Evolutionary conservation across 208 protist genomes (phyloP), one percentile per base, ranked within the genome.

Genomic region (Ichthyophonus hoferi): DNA sequence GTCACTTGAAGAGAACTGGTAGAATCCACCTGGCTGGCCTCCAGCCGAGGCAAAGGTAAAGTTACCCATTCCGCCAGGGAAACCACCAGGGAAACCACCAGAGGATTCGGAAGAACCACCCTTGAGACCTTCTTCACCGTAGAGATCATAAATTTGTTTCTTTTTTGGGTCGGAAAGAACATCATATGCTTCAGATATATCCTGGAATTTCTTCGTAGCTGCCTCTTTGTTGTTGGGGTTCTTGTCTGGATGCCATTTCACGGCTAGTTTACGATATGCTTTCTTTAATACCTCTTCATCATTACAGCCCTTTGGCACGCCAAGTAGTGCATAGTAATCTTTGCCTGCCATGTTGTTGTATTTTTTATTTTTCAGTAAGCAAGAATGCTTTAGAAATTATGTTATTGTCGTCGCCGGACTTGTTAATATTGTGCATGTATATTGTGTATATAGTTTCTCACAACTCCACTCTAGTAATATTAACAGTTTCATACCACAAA

Each of bases 181-280:
- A 86, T 99, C 97, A 91, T 98, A 99, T 1, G 98, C 98, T 41
- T 97, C 95, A 31, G 95, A 96, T 79, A 99, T 97, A 90, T 93
- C 91, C 92, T 98, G 96, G 92, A 98, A 98, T 87, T 77, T 39
- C 40, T 86, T 86, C n/a, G 35, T 42, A 35, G 82, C 40, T 31
- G 82, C 82, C 77, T 81, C 77, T n/a, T n/a, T n/a, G n/a, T n/a
- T n/a, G n/a, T n/a, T n/a, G n/a, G n/a, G n/a, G n/a, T n/a, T n/a
- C n/a, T n/a, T n/a, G n/a, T n/a, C n/a, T n/a, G n/a, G n/a, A n/a
- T n/a, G n/a, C n/a, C n/a, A n/a, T n/a, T n/a, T n/a, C n/a, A n/a
- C n/a, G n/a, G n/a, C n/a, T n/a, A n/a, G n/a, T n/a, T n/a, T n/a
- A n/a, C n/a, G n/a, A 81, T 84, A 84, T 17, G 79, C 79, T 42